These are phyloP conservation scores for Colletotrichum sublineola DNA, from an alignment of 2,329 filamentous ascomycete genomes.

Conservation along the genomic window DNA sequence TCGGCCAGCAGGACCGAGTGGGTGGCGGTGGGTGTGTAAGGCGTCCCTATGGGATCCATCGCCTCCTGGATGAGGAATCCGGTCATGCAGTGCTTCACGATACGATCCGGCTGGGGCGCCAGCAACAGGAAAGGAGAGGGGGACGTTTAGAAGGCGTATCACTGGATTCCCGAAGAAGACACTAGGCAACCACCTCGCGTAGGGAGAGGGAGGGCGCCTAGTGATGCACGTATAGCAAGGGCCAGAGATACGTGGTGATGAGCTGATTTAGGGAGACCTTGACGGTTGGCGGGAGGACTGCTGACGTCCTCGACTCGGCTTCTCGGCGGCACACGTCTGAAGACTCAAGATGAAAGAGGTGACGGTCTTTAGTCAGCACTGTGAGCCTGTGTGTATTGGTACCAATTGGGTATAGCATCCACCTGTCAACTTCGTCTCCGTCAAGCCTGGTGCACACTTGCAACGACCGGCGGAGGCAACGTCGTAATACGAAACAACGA, in stretches of 20 bases:
- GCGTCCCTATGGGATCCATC: background rate
- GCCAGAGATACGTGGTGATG: conserved; percentile 23
- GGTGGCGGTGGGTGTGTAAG: background rate
- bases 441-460: background rate
- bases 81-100: conserved; percentile 2
- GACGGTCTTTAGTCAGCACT: too few relatives aligned
- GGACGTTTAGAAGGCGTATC: background rate
- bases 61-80: background rate
- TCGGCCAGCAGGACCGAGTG: background rate
- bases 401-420: too few relatives aligned
- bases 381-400: background rate
- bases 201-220: conserved; percentile 17
- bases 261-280: conserved; percentile 17
- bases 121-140: background rate
- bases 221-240: conserved; percentile 27
- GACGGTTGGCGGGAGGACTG: background rate
- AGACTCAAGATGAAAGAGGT: too few relatives aligned
- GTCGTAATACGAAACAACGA: background rate
- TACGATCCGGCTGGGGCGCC: background rate
- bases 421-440: background rate
- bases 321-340: background rate
- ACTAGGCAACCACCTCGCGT: background rate
- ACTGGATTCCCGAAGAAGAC: background rate
- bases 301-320: conserved; percentile 31
- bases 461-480: background rate